Evolutionary conservation across 768 basidiomycete species (phyloP).

Genomic region (Mycena maculata): DNA sequence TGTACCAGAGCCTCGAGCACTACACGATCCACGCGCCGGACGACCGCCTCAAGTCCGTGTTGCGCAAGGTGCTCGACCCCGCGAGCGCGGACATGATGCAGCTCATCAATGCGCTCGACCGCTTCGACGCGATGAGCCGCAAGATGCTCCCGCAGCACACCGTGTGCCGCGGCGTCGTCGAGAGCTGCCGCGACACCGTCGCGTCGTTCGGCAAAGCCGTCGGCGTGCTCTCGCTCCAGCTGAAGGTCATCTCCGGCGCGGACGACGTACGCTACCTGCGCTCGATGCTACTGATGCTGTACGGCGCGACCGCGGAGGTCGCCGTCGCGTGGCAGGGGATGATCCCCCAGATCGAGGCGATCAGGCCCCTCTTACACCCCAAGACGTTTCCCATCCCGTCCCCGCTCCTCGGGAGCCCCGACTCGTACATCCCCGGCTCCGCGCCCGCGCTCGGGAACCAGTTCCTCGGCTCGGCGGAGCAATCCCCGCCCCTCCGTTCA

Average conservation of each 20-base stretch:
- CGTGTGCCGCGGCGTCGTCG: conserved; percentile 82
- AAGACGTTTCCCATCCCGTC: conserved; percentile 42
- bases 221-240: conserved; percentile 81
- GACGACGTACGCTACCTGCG: conserved; percentile 91
- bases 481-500: conserved; percentile 22
- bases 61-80: conserved; percentile 88
- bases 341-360: conserved; percentile 73
- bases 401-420: conserved; percentile 28
- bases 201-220: conserved; percentile 90
- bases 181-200: conserved; percentile 87
- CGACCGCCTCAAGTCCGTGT: conserved; percentile 82
- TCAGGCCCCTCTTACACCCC: conserved; percentile 69
- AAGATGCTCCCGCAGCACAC: conserved; percentile 73
- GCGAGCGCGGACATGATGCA: conserved; percentile 84
- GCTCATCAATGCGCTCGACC: conserved; percentile 89
- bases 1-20: conserved; percentile 89
- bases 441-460: conserved; percentile 17
- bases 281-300: conserved; percentile 87
- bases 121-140: conserved; percentile 86
- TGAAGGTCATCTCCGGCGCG: conserved; percentile 76
- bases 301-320: conserved; percentile 91
- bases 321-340: conserved; percentile 86
- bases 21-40: conserved; percentile 87
- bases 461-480: conserved; percentile 17
- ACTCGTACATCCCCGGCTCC: conserved; percentile 16